Evolutionary conservation across 352 stramenopile genomes (phyloP), one percentile per base, ranked within the genome.

Genomic region (Pythium periplocum): DNA sequence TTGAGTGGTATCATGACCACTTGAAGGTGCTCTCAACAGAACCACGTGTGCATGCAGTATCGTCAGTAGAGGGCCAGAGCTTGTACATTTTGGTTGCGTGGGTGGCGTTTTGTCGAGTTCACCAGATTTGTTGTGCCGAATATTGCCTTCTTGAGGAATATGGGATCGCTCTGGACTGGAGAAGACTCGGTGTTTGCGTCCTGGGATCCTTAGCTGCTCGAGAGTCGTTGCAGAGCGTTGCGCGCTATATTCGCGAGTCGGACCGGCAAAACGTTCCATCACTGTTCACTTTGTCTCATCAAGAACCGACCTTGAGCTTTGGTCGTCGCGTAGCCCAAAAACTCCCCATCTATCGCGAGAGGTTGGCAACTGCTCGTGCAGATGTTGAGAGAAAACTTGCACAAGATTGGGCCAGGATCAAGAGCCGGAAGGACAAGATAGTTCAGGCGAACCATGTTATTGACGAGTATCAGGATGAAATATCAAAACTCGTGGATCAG

Each of bases 381-480:
- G 17, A 26, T 26, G 17, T 26, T 26, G 17, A 0, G 17, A 26
- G 0, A 26, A 26, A 26, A 26, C 17, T 26, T 26, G 17, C 17
- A 26, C 17, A 26, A 26, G 17, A 26, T 26, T 26, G 17, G 17
- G 17, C 17, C 17, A 26, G 17, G 17, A 26, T 26, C 17, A 26
- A 26, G 17, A 26, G 17, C 17, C 17, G 17, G 17, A 26, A 26
- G 17, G 17, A 26, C 17, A 26, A 26, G 17, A 26, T 26, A 26
- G 17, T 26, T 26, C 17, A 42, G 8, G 34, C 31, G 5, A 45
- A 46, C 2, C 12, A 12, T 26, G 31, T 53, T 17, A 42, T 59
- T 30, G 53, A 53, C 47, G n/a, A 17, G 3, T 48, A 53, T 35
- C 53, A 59, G 42, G 45, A 47, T 8, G 35, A 46, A 31, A 37